Conservation (phyloP, 148 eudicot species). For the Suaeda aralocaspica region DNA sequence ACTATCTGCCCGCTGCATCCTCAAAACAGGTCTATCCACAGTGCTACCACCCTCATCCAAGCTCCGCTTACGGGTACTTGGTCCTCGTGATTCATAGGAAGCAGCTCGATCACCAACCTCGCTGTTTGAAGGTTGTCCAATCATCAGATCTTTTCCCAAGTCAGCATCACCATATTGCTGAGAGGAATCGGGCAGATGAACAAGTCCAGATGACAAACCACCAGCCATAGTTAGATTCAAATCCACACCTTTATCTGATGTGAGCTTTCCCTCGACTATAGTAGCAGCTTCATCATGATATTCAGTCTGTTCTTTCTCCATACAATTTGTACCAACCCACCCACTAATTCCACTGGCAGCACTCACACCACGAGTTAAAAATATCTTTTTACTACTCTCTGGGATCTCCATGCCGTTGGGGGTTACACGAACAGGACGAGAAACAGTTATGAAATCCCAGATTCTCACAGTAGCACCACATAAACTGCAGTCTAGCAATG, state of each 20-base stretch:
- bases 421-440: slow-evolving; percentile 76
- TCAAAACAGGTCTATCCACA: slow-evolving; percentile 66
- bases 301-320: slow-evolving; percentile 70
- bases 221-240: slow-evolving; percentile 82
- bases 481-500: slow-evolving; percentile 87
- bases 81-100: slow-evolving; percentile 96
- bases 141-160: slow-evolving; percentile 73
- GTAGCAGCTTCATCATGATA: slow-evolving; percentile 90
- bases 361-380: slow-evolving; percentile 83
- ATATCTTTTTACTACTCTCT: slow-evolving; percentile 78
- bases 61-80: slow-evolving; percentile 81
- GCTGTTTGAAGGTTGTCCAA: slow-evolving; percentile 92
- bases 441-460: slow-evolving; percentile 77
- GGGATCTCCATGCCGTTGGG: slow-evolving; percentile 66
- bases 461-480: slow-evolving; percentile 97
- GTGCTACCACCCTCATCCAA: slow-evolving; percentile 97
- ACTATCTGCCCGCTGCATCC: slow-evolving; percentile 82
- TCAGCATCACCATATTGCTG: slow-evolving; percentile 52
- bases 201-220: slow-evolving; percentile 54
- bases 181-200: slow-evolving; percentile 42
- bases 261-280: slow-evolving; percentile 64
- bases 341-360: slow-evolving; percentile 96
- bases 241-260: slow-evolving; percentile 62
- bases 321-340: slow-evolving; percentile 78
- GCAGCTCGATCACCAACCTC: slow-evolving; percentile 98